These are phyloP conservation scores for Phylloporus scabripes DNA, from an alignment of 768 basidiomycete genomes.

Conservation along the genomic window DNA sequence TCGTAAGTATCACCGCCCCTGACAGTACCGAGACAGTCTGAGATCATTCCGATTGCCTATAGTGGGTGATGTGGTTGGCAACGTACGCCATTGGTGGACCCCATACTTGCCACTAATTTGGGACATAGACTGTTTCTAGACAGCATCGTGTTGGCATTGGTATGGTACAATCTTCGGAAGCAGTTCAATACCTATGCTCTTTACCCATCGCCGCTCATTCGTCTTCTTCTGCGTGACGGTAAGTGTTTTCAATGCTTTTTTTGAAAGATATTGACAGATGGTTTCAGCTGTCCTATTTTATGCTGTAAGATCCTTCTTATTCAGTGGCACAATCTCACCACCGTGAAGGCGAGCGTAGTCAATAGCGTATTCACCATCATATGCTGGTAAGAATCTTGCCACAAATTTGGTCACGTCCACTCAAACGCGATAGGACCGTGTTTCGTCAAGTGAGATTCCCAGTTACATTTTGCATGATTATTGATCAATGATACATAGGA, in stretches of 20 bases:
- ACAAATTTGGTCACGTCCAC: background rate
- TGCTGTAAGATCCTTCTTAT: background rate
- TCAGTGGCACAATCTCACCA: background rate
- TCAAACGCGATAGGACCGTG: constrained; percentile 7
- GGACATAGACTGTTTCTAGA: constrained; percentile 3
- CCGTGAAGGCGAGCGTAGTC: constrained; percentile 1
- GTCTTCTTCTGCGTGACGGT: constrained; percentile 8
- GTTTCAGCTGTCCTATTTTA: constrained; percentile 8
- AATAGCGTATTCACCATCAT: constrained; percentile 3
- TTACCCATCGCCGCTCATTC: background rate
- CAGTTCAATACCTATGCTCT: background rate
- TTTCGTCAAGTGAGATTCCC: background rate
- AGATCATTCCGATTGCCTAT: background rate
- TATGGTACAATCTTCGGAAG: constrained; percentile 1
- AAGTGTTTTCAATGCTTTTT: background rate
- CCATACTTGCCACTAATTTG: background rate
- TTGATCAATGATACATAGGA: constrained; percentile 3
- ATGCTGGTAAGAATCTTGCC: constrained; percentile 9
- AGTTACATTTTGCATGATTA: background rate
- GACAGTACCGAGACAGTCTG: background rate
- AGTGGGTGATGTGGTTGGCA: constrained; percentile 1
- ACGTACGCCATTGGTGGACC: background rate
- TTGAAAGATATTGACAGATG: background rate
- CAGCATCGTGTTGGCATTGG: background rate
- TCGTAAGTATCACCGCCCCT: background rate